A percentile compares a stretch with the other conserved stretches of the same genome.
phyloP scores from a whole-genome alignment of 2,329 filamentous ascomycete genomes.

The Pyrenophora tritici-repentis region DNA sequence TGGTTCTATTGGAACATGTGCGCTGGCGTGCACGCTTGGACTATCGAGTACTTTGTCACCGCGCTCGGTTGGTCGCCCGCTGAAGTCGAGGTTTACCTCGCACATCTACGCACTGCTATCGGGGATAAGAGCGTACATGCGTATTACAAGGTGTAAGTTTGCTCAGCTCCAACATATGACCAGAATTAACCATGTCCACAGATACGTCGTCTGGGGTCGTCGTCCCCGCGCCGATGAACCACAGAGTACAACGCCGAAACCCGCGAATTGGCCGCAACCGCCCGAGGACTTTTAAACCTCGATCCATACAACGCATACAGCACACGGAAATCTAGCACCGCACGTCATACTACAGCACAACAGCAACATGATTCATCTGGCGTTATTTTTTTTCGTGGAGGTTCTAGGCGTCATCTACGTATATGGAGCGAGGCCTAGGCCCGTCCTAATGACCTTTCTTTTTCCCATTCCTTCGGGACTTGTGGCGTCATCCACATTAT shows the following conservation, averaged over 20 bases:
- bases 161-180: background rate
- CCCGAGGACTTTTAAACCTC: background rate
- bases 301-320: background rate
- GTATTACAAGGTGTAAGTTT: slow-evolving; percentile 51
- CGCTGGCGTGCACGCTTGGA: slow-evolving; percentile 52
- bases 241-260: slow-evolving; percentile 23
- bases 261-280: slow-evolving; percentile 25
- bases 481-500: too few species aligned
- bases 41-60: slow-evolving; percentile 50
- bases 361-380: too few species aligned
- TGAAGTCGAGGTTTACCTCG: slow-evolving; percentile 53
- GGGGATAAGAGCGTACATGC: slow-evolving; percentile 48
- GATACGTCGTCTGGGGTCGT: slow-evolving; percentile 37
- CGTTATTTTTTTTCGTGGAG: too few species aligned
- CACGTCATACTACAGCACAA: too few species aligned
- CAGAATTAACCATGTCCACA: slow-evolving; percentile 6
- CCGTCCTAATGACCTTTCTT: too few species aligned
- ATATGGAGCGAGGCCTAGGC: too few species aligned
- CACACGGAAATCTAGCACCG: too few species aligned
- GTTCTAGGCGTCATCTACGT: too few species aligned
- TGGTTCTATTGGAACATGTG: slow-evolving; percentile 56
- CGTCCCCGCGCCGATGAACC: slow-evolving; percentile 28
- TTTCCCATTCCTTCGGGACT: too few species aligned
- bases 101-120: slow-evolving; percentile 49
- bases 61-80: slow-evolving; percentile 51